Conservation (phyloP, 2,329 filamentous ascomycete species). For the Fusarium pseudoanthophilum region DNA sequence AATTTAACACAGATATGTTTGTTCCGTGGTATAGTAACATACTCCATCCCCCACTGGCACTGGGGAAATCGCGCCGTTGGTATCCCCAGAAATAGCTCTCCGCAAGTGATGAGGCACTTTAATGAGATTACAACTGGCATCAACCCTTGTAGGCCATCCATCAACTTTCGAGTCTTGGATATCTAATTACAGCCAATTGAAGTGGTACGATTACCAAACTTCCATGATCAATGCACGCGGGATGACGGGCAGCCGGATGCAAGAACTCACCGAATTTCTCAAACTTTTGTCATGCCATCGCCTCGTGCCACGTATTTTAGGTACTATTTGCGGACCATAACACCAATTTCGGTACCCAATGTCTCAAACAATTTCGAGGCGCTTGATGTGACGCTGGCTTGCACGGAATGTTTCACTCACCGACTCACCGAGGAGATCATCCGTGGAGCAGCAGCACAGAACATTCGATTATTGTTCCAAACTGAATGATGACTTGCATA, state of each 20-base stretch:
- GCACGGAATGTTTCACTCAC: background rate
- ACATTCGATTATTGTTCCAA: background rate
- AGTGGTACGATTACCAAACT: constrained; percentile 29
- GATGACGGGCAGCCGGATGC: background rate
- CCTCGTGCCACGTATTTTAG: background rate
- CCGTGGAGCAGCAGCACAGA: background rate
- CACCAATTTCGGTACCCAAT: background rate
- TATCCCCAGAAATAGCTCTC: background rate
- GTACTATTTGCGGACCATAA: background rate
- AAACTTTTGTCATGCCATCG: background rate
- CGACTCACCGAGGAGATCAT: background rate
- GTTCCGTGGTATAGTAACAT: background rate
- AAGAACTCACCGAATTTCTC: background rate
- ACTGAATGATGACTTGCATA: background rate
- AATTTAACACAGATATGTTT: accelerated
- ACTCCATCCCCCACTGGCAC: background rate
- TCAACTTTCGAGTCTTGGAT: background rate
- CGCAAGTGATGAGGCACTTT: background rate
- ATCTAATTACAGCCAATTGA: constrained; percentile 13
- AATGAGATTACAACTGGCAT: background rate
- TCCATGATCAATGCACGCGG: background rate
- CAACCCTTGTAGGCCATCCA: background rate
- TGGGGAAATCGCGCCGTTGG: background rate
- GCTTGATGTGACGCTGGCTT: background rate
- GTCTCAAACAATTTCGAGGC: background rate